Base-by-base conservation (phyloP, 129 eudicot genomes). In the Artemisia annua region DNA sequence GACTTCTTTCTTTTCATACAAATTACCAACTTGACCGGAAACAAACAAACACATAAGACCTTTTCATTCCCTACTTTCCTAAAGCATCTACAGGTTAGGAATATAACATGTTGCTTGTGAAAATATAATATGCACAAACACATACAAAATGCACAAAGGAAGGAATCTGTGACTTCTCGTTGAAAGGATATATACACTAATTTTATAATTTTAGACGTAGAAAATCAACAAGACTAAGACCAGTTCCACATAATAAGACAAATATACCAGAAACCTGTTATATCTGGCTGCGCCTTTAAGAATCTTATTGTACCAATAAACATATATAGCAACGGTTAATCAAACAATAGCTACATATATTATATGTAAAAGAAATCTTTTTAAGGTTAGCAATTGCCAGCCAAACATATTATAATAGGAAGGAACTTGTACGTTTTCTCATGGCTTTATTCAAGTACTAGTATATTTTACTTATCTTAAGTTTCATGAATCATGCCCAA, bases 201-300 rank as follows among this genome's bases (percentile, higher is more conserved):
- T 44, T 55, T 20, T 15, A 19, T 55, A 11, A 8, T 43, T 52
- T 30, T 32, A 51, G 19, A 59, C 51, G 7, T 28, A 43, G 59
- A 43, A 54, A 15, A 11, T 22, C 49, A 70, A 55, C 20, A 19
- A 48, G 22, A 66, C 43, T n/a, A 73, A 24, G 80, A 76, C 80
- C 67, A 48, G 24, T 58, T 76, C 80, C 43, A 76, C 80, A 67
- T 39, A 58, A 24, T 8, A 48, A 17, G 80, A 76, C 80, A 76
- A 76, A 67, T 28, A 52, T 43, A 49, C 32, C 53, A 28, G 24
- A 67, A n/a, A 78, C 55, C 32, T 46, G 73, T 64, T 53, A 53
- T 68, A 56, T 71, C 55, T 43, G 53, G 53, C 63, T 58, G 50
- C 48, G 2, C 57, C 66, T 2, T 5, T 61, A n/a, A 57, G 80